A percentile compares a stretch with the other conserved stretches of the same genome.
Conservation (phyloP, 805 yeast species). For the Yarrowia sp. region DNA sequence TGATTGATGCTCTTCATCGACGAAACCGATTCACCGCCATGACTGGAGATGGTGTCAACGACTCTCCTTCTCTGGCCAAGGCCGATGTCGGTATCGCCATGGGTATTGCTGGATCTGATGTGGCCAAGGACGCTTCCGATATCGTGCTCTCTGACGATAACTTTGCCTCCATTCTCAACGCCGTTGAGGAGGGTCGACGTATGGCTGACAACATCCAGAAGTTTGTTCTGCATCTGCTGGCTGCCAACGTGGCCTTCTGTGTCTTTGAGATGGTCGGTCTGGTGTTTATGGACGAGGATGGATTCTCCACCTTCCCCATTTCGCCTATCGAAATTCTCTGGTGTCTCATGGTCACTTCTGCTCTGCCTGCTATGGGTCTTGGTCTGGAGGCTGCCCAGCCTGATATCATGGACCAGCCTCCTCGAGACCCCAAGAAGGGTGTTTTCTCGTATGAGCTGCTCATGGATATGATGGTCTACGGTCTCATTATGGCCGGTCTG, state of each 20-base stretch:
- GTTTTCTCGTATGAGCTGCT: constrained; percentile 68
- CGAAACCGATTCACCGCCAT: constrained; percentile 66
- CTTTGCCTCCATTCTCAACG: constrained; percentile 74
- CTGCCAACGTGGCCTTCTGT: constrained; percentile 72
- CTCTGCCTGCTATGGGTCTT: constrained; percentile 82
- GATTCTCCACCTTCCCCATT: constrained; percentile 74
- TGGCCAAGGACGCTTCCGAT: constrained; percentile 80
- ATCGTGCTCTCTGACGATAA: constrained; percentile 74
- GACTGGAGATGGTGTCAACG: constrained; percentile 86
- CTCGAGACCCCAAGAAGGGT: constrained; percentile 53
- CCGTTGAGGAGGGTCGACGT: constrained; percentile 79
- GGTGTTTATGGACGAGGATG: constrained; percentile 61
- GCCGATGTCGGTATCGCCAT: constrained; percentile 83
- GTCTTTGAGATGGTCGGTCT: constrained; percentile 67
- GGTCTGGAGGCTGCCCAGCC: constrained; percentile 58
- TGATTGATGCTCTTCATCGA: constrained; percentile 73
- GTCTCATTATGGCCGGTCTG: constrained; percentile 67
- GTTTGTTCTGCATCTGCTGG: constrained; percentile 69
- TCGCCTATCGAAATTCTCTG: constrained; percentile 78
- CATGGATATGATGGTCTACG: constrained; percentile 68
- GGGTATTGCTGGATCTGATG: constrained; percentile 81
- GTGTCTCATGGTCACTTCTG: constrained; percentile 75
- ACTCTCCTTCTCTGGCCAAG: constrained; percentile 70
- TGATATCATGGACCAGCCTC: constrained; percentile 63
- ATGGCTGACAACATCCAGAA: constrained; percentile 78